A percentile compares a stretch with the other conserved stretches of the same genome.
Evolutionary conservation across 306 rosid species (phyloP).

Genomic region (Purshia tridentata): DNA sequence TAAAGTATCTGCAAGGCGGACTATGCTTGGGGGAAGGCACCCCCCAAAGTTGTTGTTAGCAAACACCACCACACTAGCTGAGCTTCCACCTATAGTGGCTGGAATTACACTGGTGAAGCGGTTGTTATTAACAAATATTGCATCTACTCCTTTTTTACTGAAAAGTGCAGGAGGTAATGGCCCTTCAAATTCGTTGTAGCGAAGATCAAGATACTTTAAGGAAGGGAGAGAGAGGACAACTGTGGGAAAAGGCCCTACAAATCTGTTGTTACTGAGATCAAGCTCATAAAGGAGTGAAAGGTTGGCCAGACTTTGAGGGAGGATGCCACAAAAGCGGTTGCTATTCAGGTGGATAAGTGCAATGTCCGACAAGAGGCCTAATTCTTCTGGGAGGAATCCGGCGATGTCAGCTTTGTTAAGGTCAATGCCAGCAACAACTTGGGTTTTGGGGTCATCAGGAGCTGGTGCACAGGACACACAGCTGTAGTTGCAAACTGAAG

Average conservation of each 20-base stretch:
- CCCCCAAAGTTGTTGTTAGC: constrained; percentile 85
- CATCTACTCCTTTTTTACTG: constrained; percentile 52
- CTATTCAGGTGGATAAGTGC: constrained; percentile 70
- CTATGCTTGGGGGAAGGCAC: constrained; percentile 65
- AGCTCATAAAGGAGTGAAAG: constrained; percentile 69
- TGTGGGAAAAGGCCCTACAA: constrained; percentile 77
- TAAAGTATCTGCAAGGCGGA: constrained; percentile 52
- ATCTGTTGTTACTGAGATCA: constrained; percentile 83
- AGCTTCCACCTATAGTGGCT: constrained; percentile 33
- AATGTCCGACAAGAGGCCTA: constrained; percentile 73
- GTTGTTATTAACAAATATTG: constrained; percentile 71
- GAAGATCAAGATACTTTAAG: constrained; percentile 61
- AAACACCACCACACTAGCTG: constrained; percentile 68
- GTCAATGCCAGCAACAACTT: constrained; percentile 82
- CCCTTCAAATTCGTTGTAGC: constrained; percentile 88
- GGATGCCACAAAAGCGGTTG: constrained; percentile 85
- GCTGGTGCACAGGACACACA: constrained; percentile 72
- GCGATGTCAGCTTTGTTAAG: constrained; percentile 75
- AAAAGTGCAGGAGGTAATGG: constrained; percentile 66
- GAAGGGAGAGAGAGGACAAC: constrained; percentile 66
- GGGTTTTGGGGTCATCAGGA: constrained; percentile 47
- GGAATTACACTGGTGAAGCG: constrained; percentile 61
- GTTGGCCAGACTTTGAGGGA: constrained; percentile 56
- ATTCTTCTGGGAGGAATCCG: constrained; percentile 71
- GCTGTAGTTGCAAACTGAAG: constrained; percentile 68